Evolutionary conservation across 1,139 yeast species (phyloP).

Genomic region (Debaryomyces coudertii): DNA sequence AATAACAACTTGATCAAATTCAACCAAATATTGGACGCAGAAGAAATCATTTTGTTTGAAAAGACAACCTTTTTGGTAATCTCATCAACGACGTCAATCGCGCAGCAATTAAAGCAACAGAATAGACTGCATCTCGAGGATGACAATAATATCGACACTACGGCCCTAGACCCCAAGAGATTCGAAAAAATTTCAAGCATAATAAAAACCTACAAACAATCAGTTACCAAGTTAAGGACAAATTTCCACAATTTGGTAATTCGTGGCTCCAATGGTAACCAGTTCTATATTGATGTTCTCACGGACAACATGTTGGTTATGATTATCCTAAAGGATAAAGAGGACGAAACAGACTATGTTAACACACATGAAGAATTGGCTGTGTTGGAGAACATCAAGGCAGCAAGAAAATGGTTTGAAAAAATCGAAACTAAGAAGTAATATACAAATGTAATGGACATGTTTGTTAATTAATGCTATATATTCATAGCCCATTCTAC

Average conservation of each 20-base stretch:
- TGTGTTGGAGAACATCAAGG: conserved; percentile 66
- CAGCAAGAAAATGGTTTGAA: conserved; percentile 70
- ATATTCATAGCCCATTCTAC: not conserved
- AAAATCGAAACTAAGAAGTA: conserved; percentile 43
- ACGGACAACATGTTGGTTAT: conserved; percentile 77
- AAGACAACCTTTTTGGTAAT: conserved; percentile 92
- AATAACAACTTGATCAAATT: conserved; percentile 77
- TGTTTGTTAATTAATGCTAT: not conserved
- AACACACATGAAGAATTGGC: conserved; percentile 61
- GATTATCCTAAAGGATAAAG: conserved; percentile 59
- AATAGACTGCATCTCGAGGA: conserved; percentile 9
- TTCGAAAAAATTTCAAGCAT: conserved; percentile 94
- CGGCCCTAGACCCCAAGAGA: conserved; percentile 77
- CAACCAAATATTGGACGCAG: conserved; percentile 78
- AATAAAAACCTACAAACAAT: conserved; percentile 92
- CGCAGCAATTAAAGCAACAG: conserved; percentile 25
- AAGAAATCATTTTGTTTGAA: conserved; percentile 89
- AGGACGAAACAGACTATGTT: conserved; percentile 24
- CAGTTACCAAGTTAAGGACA: conserved; percentile 84
- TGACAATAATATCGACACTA: conserved; percentile 11
- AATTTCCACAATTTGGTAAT: conserved; percentile 78
- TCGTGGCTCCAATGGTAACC: conserved; percentile 71
- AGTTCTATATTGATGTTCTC: conserved; percentile 66
- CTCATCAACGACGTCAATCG: conserved; percentile 61
- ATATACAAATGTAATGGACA: not conserved